Percentiles rank a stretch among this genome's conserved stretches.
Evolutionary conservation across 202 grass and related monocot species (phyloP).

Genomic region (Panicum hallii): DNA sequence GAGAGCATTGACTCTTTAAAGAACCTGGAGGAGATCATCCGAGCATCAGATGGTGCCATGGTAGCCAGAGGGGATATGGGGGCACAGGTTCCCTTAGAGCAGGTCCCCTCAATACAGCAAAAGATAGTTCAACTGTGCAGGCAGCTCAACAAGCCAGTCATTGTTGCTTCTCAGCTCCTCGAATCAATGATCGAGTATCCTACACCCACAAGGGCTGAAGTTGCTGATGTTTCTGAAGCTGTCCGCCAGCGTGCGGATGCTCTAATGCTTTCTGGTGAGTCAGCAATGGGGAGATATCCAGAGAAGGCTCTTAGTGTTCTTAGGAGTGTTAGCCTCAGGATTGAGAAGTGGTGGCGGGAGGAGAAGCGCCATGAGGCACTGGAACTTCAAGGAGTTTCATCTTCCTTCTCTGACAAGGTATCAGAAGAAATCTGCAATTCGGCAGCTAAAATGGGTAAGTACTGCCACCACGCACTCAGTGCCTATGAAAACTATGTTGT

Average conservation of each 20-base stretch:
- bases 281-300: slow-evolving; percentile 91
- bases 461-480: not conserved
- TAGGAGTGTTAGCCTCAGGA: slow-evolving; percentile 80
- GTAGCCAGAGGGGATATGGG: slow-evolving; percentile 96
- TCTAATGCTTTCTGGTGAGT: slow-evolving; percentile 97
- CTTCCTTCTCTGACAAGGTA: slow-evolving; percentile 89
- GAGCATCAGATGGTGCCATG: slow-evolving; percentile 90
- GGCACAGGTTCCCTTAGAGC: slow-evolving; percentile 90
- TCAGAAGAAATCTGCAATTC: slow-evolving; percentile 97
- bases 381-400: slow-evolving; percentile 73
- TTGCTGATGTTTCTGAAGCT: slow-evolving; percentile 93
- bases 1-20: slow-evolving; percentile 88
- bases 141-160: slow-evolving; percentile 94
- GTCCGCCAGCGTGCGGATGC: slow-evolving; percentile 90
- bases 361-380: slow-evolving; percentile 83
- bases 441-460: slow-evolving; percentile 93
- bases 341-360: slow-evolving; percentile 95
- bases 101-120: slow-evolving; percentile 86
- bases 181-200: slow-evolving; percentile 97
- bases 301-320: slow-evolving; percentile 88
- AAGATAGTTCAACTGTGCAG: slow-evolving; percentile 89
- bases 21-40: slow-evolving; percentile 84
- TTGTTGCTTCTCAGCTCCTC: slow-evolving; percentile 90
- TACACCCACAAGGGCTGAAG: slow-evolving; percentile 91
- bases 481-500: not conserved